Evolutionary conservation across 129 eudicot genomes (phyloP).

Genomic region (Tagetes erecta): DNA sequence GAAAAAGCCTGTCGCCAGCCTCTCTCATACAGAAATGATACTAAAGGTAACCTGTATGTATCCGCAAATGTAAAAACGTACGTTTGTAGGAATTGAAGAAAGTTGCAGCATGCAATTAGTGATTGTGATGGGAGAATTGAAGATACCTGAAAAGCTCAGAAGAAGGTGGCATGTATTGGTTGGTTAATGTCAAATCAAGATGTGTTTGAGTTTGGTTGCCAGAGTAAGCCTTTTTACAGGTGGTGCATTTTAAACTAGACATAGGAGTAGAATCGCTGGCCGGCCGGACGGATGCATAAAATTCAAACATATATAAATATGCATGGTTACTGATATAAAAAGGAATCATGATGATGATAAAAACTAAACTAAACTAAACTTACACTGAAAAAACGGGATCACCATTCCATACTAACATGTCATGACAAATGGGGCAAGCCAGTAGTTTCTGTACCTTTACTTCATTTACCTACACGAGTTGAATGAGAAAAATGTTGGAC

Average conservation of each 20-base stretch:
- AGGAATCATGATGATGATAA: not conserved
- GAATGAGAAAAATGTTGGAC: too few relatives aligned
- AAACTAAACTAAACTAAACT: constrained; percentile 26
- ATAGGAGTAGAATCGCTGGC: constrained; percentile 53
- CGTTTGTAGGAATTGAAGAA: not conserved
- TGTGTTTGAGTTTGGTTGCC: constrained; percentile 62
- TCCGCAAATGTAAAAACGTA: constrained; percentile 6
- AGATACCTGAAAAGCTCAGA: constrained; percentile 87
- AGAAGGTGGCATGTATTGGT: constrained; percentile 60
- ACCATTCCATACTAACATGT: constrained; percentile 49
- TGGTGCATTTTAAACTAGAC: constrained; percentile 53
- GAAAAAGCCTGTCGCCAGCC: constrained; percentile 91
- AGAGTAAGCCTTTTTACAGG: constrained; percentile 64
- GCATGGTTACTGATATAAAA: not conserved
- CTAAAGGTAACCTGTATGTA: constrained; percentile 62
- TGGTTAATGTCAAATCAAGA: constrained; percentile 69
- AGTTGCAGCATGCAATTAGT: not conserved
- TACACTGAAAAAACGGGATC: constrained; percentile 63
- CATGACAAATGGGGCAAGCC: constrained; percentile 86
- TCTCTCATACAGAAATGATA: constrained; percentile 86
- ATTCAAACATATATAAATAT: not conserved
- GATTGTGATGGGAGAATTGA: not conserved
- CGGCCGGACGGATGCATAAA: not conserved
- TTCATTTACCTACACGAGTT: constrained; percentile 26
- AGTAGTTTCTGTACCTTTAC: constrained; percentile 30